Conservation (phyloP, 2,329 filamentous ascomycete species). For the Beauveria caledonica region DNA sequence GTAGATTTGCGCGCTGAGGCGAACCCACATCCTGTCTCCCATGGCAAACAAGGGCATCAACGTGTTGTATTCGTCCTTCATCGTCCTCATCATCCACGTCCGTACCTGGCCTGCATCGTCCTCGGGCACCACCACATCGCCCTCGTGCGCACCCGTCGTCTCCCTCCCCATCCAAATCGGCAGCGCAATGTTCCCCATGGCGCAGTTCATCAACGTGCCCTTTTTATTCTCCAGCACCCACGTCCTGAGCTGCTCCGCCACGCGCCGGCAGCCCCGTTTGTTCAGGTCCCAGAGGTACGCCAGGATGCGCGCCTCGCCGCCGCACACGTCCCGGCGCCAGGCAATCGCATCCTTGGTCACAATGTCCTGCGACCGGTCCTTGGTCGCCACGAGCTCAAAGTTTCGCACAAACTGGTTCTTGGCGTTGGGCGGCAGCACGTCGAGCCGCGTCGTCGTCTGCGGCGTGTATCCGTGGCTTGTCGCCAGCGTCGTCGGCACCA, state of each 20-base stretch:
- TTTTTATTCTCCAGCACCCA: constrained; percentile 60
- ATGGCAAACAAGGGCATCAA: constrained; percentile 61
- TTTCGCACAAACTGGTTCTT: constrained; percentile 57
- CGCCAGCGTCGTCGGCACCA: constrained; percentile 67
- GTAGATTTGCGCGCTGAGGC: constrained; percentile 77
- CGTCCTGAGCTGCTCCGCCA: constrained; percentile 59
- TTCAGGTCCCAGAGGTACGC: constrained; percentile 57
- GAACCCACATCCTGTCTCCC: constrained; percentile 55
- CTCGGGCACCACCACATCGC: constrained; percentile 21
- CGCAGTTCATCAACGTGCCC: constrained; percentile 55
- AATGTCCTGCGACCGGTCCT: constrained; percentile 64
- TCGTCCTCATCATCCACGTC: constrained; percentile 48
- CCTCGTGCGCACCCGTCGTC: constrained; percentile 20
- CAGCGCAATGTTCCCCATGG: constrained; percentile 64
- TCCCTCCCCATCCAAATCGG: constrained; percentile 43
- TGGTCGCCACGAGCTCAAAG: constrained; percentile 71
- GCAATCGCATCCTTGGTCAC: constrained; percentile 63
- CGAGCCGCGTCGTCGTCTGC: constrained; percentile 20
- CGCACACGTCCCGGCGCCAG: constrained; percentile 61
- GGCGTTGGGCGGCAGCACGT: constrained; percentile 33
- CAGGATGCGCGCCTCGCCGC: constrained; percentile 64
- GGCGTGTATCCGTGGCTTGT: constrained; percentile 73
- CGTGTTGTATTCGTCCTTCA: constrained; percentile 57
- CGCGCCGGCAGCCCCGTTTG: constrained; percentile 49
- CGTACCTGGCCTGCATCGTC: constrained; percentile 31